A percentile compares a stretch with the other conserved stretches of the same genome.
These are phyloP conservation scores for Pythium chondricola DNA, from an alignment of 352 stramenopile genomes.

Conservation along the genomic window DNA sequence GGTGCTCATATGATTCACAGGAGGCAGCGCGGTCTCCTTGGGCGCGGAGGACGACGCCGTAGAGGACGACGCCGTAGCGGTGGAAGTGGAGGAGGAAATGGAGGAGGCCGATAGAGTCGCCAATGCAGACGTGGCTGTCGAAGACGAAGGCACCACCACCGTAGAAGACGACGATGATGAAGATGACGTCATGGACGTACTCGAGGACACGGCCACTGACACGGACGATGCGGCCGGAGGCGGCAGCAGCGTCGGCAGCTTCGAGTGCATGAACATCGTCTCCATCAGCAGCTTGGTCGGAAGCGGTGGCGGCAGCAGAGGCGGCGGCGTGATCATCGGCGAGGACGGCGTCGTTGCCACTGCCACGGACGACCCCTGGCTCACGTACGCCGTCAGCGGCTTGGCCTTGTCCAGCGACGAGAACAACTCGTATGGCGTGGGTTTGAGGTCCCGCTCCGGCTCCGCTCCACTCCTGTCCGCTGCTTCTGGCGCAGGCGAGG, in stretches of 20 bases:
- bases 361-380: slow-evolving; percentile 1
- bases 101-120: background rate
- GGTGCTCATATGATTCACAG: slow-evolving; percentile 24
- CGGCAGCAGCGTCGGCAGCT: slow-evolving; percentile 17
- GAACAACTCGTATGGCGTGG: background rate
- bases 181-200: background rate
- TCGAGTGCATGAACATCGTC: slow-evolving; percentile 20
- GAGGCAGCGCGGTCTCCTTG: background rate
- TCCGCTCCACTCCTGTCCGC: too few relatives aligned
- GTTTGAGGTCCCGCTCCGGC: background rate
- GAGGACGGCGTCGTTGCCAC: background rate
- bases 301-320: slow-evolving; percentile 11
- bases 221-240: slow-evolving; percentile 3
- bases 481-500: background rate
- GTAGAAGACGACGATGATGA: background rate
- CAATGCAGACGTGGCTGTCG: background rate
- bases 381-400: background rate
- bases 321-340: background rate
- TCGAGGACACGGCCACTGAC: background rate
- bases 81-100: background rate
- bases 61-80: background rate
- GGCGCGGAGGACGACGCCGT: slow-evolving; percentile 1
- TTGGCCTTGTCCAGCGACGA: background rate
- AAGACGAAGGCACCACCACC: background rate
- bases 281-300: slow-evolving; percentile 20